A percentile compares a stretch with the other conserved stretches of the same genome.
phyloP scores from a whole-genome alignment of 371 early-diverging fungal species.

The Umbelopsis sp. region DNA sequence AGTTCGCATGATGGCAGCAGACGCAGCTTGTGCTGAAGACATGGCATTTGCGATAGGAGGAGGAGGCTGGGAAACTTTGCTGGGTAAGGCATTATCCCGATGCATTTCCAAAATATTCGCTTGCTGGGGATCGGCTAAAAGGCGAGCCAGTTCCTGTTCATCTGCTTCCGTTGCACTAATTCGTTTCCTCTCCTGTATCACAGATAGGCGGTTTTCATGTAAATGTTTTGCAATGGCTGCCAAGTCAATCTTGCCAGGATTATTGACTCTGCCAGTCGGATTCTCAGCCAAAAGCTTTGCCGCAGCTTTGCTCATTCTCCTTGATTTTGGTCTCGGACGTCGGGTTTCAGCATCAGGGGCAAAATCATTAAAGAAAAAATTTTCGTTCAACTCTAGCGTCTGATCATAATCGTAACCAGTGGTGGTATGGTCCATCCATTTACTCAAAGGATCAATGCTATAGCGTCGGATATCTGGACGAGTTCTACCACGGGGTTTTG shows the following conservation, averaged over 20 bases:
- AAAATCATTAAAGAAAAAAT: constrained; percentile 47
- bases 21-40: not conserved
- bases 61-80: not conserved
- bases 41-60: not conserved
- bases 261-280: not conserved
- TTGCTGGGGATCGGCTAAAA: constrained; percentile 24
- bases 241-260: constrained; percentile 32
- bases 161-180: constrained; percentile 48
- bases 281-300: not conserved
- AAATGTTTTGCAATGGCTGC: constrained; percentile 47
- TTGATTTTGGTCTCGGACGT: constrained; percentile 5
- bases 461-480: not conserved
- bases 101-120: constrained; percentile 3
- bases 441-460: constrained; percentile 11
- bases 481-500: not conserved
- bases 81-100: not conserved
- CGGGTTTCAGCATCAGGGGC: constrained; percentile 23
- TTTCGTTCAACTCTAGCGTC: constrained; percentile 33
- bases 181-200: constrained; percentile 40
- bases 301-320: constrained; percentile 11
- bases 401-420: constrained; percentile 32
- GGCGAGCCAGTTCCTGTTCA: constrained; percentile 38
- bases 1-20: constrained; percentile 1
- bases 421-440: constrained; percentile 21
- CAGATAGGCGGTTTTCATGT: constrained; percentile 46